Evolutionary conservation across 176 grass and related monocot genomes (phyloP), one percentile per base, ranked within the genome.

Genomic region (Urochloa ruziziensis): DNA sequence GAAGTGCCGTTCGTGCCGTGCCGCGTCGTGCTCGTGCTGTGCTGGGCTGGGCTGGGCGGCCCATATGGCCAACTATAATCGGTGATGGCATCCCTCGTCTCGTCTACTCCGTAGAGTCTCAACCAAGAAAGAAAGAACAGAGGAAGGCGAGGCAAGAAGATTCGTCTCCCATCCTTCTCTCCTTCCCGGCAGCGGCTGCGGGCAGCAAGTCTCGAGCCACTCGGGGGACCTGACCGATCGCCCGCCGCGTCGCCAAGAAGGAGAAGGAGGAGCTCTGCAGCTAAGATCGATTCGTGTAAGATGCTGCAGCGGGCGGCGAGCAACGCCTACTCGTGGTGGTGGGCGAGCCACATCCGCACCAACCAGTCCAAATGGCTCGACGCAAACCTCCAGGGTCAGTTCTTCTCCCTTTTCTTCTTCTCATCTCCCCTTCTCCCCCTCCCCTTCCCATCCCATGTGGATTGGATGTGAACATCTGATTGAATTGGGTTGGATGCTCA

Each of bases 341-440:
- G 92, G 92, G 92, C 92, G 51, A 94, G 92, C 70, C 89, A 91
- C 53, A 94, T 94, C 87, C 86, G 92, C 66, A 92, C 87, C 39
- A 94, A 78, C 82, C 92, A 94, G 65, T 94, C 92, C 37, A 94
- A 94, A 87, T 94, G 92, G 92, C 92, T 94, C 33, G 92, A 94
- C 59, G 75, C 87, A 1, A 90, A 94, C 83, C 89, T 94, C 46
- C 76, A 94, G 84, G 92, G 92, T 94, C 61, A 58, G 73, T 76
- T 64, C 5, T 12, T 12, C 12, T 69, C 16, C 37, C 1, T 51
- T 30, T 48, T n/a, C 60, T 13, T 21, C 13, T 16, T 25, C 42
- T 7, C 8, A 2, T 42, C 13, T 24, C 39, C 6, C n/a, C 4
- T 23, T 3, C 23, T 0, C 25, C 12, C 11, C 25, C 63, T 4